Conservation (phyloP, 345 rosid genomes). For the Linum usitatissimum region DNA sequence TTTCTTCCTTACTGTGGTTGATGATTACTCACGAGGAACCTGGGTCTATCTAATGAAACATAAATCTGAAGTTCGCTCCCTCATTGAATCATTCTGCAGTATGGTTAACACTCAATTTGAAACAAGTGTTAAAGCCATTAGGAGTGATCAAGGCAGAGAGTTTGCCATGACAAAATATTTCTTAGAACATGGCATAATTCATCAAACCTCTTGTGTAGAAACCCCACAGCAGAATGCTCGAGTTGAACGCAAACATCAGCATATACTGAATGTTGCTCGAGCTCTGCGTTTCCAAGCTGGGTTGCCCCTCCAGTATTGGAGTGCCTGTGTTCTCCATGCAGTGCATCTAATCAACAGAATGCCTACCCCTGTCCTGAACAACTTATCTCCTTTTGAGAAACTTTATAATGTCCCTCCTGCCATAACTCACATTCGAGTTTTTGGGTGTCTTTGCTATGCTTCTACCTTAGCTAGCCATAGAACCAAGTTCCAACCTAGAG, state of each 20-base stretch:
- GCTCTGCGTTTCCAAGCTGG: background rate
- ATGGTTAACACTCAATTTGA: background rate
- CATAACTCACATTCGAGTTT: background rate
- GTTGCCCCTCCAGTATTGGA: background rate
- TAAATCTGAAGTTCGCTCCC: background rate
- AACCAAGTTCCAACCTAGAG: background rate
- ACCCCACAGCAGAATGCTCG: background rate
- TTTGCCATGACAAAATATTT: background rate
- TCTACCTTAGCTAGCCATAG: background rate
- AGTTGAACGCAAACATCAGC: background rate
- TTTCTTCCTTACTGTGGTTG: background rate
- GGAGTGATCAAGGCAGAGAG: background rate
- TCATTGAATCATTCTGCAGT: background rate
- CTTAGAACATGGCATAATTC: background rate
- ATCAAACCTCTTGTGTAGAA: background rate
- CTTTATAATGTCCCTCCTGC: background rate
- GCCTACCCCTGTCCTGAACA: background rate
- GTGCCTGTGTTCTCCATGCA: background rate
- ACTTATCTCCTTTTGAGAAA: background rate
- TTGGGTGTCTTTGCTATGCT: conserved; percentile 4
- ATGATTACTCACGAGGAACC: background rate
- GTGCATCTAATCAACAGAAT: background rate
- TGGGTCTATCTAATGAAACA: background rate
- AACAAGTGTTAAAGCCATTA: background rate
- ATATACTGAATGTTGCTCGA: background rate